Conservation (phyloP, 1,284 basidiomycete species). For the Marasmius sp. region DNA sequence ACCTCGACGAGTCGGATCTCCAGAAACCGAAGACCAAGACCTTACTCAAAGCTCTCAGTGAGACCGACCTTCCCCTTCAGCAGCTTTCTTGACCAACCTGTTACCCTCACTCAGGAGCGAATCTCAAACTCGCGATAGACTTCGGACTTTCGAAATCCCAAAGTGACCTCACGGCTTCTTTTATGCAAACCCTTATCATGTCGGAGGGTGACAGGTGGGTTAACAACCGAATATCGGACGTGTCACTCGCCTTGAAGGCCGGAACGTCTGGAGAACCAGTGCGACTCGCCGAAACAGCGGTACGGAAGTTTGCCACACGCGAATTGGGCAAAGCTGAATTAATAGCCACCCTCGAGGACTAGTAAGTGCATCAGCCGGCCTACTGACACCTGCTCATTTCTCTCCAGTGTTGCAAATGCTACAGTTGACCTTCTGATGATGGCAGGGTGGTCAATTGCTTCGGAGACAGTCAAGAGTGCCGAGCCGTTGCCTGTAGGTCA, state of each 20-base stretch:
- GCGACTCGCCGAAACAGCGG: slow-evolving; percentile 58
- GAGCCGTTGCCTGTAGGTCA: slow-evolving; percentile 63
- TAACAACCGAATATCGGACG: slow-evolving; percentile 52
- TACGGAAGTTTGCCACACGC: slow-evolving; percentile 74
- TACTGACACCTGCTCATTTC: slow-evolving; percentile 2
- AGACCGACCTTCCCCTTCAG: slow-evolving; percentile 20
- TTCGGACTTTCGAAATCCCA: slow-evolving; percentile 75
- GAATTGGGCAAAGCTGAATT: slow-evolving; percentile 73
- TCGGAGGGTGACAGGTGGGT: slow-evolving; percentile 86
- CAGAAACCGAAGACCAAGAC: slow-evolving; percentile 60
- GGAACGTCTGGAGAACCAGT: slow-evolving; percentile 71
- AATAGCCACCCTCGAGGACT: slow-evolving; percentile 80
- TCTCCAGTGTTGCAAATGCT: slow-evolving; percentile 71
- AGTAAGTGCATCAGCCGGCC: slow-evolving; percentile 47
- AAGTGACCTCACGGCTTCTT: slow-evolving; percentile 78
- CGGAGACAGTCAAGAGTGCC: slow-evolving; percentile 47
- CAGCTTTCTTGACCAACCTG: slow-evolving; percentile 7
- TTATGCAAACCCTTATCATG: slow-evolving; percentile 83
- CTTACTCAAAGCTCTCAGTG: slow-evolving; percentile 73
- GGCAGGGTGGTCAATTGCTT: slow-evolving; percentile 65
- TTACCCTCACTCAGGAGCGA: slow-evolving; percentile 53
- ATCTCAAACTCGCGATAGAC: slow-evolving; percentile 82
- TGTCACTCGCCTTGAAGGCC: slow-evolving; percentile 60
- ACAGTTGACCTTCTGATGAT: slow-evolving; percentile 74
- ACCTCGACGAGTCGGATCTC: slow-evolving; percentile 66